A percentile compares a stretch with the other conserved stretches of the same genome.
phyloP scores from a whole-genome alignment of 345 rosid species.

The Geranium brycei region DNA sequence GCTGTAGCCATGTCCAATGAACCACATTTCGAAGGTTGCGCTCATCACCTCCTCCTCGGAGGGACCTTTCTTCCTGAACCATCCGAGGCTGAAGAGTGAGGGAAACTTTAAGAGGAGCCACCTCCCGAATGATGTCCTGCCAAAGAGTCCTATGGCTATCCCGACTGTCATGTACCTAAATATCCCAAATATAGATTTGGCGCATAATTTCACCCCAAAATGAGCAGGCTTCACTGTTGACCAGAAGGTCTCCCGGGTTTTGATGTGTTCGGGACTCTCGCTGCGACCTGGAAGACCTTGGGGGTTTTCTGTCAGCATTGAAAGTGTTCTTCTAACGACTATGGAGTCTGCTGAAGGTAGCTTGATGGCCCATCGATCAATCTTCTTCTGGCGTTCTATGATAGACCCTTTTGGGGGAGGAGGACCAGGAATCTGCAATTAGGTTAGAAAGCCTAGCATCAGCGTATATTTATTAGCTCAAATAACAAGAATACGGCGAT shows the following conservation, averaged over 20 bases:
- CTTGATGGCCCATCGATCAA: conserved; percentile 43
- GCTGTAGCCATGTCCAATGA: conserved; percentile 56
- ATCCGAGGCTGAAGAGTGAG: conserved; percentile 57
- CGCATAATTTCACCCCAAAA: conserved; percentile 53
- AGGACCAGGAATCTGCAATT: conserved; percentile 56
- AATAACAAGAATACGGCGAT: no score
- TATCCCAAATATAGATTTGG: conserved; percentile 40
- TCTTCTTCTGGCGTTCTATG: no score
- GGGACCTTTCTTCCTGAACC: conserved; percentile 60
- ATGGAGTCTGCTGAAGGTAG: conserved; percentile 64
- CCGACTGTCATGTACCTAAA: conserved; percentile 25
- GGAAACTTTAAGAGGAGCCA: conserved; percentile 62
- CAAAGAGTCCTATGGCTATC: conserved; percentile 36
- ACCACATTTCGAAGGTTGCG: conserved; percentile 70
- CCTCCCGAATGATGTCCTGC: conserved; percentile 39
- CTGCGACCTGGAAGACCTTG: conserved; percentile 45
- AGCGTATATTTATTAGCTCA: no score
- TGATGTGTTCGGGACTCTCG: conserved; percentile 38
- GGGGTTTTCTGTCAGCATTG: conserved; percentile 46
- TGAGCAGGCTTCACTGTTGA: conserved; percentile 50
- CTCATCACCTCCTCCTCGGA: conserved; percentile 57
- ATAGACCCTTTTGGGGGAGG: conserved; percentile 20
- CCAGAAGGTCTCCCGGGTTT: conserved; percentile 53
- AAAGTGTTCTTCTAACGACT: conserved; percentile 59
- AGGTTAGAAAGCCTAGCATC: no score